Percentiles rank a stretch among this genome's conserved stretches.
phyloP scores from a whole-genome alignment of 164 flowering plant genomes.

The Echeveria elegans region DNA sequence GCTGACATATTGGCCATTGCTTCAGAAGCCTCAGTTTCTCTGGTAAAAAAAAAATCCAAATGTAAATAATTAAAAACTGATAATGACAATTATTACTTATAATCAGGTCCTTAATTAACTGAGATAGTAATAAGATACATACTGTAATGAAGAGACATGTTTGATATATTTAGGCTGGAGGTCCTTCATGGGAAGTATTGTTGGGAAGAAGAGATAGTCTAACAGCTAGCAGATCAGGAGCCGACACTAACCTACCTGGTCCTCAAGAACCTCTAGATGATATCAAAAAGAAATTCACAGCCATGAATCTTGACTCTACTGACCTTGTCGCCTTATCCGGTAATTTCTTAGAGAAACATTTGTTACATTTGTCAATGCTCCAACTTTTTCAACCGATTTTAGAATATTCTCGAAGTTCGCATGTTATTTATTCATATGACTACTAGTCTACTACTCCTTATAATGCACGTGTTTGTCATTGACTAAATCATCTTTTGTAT shows the following conservation, averaged over 20 bases:
- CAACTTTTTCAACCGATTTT: no score
- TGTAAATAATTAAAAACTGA: no score
- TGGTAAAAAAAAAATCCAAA: conserved; percentile 24
- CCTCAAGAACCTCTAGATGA: conserved; percentile 35
- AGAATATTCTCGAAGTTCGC: no score
- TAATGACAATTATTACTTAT: no score
- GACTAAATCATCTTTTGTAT: neutral
- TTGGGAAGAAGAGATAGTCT: conserved; percentile 73
- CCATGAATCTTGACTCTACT: conserved; percentile 45
- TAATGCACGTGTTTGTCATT: no score
- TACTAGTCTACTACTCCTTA: neutral
- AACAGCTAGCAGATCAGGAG: conserved; percentile 46
- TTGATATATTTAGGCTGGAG: conserved; percentile 95
- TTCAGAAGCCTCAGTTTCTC: conserved; percentile 52
- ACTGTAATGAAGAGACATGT: no score
- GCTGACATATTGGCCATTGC: conserved; percentile 79
- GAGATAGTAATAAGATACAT: neutral
- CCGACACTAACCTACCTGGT: conserved; percentile 42
- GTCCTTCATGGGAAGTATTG: conserved; percentile 55
- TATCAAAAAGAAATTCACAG: conserved; percentile 41
- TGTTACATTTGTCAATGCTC: no score
- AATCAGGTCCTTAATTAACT: no score
- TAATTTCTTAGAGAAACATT: conserved; percentile 7
- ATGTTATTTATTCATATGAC: no score
- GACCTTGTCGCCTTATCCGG: conserved; percentile 79